These are phyloP conservation scores for Clonostachys rosea DNA, from an alignment of 2,329 filamentous ascomycete genomes.

Conservation along the genomic window DNA sequence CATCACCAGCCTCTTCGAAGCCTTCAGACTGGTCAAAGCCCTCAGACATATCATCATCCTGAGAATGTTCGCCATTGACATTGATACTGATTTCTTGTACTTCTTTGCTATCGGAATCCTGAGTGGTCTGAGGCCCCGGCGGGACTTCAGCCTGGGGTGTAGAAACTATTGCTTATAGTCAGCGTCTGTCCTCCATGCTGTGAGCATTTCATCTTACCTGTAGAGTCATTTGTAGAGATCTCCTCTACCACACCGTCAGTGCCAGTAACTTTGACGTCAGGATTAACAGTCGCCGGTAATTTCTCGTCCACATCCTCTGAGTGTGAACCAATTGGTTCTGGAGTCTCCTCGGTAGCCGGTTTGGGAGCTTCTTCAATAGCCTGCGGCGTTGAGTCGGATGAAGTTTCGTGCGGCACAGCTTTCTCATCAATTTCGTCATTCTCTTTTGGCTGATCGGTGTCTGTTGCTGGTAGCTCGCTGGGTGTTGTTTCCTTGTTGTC, in stretches of 20 bases:
- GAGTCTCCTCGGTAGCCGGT: slow-evolving; percentile 49
- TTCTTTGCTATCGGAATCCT: too few species aligned
- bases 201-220: too few species aligned
- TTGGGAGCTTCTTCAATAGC: slow-evolving; percentile 30
- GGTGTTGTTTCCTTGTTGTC: slow-evolving; percentile 44
- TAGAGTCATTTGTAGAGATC: too few species aligned
- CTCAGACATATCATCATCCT: too few species aligned
- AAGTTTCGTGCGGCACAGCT: slow-evolving; percentile 32
- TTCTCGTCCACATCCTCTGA: slow-evolving; percentile 38
- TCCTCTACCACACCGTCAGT: too few species aligned
- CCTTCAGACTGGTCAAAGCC: slow-evolving; percentile 5
- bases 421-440: slow-evolving; percentile 59
- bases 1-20: slow-evolving; percentile 42
- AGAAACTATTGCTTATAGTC: too few species aligned
- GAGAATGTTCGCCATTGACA: too few species aligned
- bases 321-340: slow-evolving; percentile 34
- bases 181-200: too few species aligned
- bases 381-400: slow-evolving; percentile 14
- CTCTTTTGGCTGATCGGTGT: slow-evolving; percentile 49
- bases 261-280: slow-evolving; percentile 39
- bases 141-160: too few species aligned
- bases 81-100: too few species aligned
- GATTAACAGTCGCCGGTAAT: slow-evolving; percentile 45
- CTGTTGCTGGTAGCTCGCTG: slow-evolving; percentile 58
- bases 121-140: too few species aligned